phyloP scores from a whole-genome alignment of 208 protist genomes.

The Leishmania mexicana region DNA sequence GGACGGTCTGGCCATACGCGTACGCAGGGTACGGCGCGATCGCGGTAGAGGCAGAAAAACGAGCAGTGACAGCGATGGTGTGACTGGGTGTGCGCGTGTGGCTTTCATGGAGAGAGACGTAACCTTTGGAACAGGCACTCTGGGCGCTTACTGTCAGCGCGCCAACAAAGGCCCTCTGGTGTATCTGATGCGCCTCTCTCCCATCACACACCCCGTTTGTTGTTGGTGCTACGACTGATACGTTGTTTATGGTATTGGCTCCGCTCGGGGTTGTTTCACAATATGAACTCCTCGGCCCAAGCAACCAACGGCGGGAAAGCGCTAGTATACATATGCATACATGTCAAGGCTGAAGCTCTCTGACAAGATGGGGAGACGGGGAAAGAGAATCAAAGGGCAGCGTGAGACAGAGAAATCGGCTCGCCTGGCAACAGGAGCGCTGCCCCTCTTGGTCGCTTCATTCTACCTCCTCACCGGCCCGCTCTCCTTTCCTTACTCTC shows the following conservation, averaged over 20 bases:
- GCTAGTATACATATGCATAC: slow-evolving; percentile 11
- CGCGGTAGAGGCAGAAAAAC: not conserved
- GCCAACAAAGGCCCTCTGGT: not conserved
- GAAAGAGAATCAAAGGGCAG: not conserved
- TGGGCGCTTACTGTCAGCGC: no score
- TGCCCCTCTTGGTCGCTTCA: not conserved
- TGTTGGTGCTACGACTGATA: not conserved
- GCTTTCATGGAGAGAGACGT: not conserved
- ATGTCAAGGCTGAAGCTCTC: not conserved
- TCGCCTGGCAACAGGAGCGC: not conserved
- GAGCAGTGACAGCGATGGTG: not conserved
- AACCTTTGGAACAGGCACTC: not conserved
- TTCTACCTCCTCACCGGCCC: not conserved
- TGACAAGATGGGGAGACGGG: not conserved
- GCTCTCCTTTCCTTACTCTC: not conserved
- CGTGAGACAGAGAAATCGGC: not conserved
- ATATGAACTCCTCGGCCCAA: not conserved
- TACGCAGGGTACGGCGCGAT: not conserved
- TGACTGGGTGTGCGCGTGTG: not conserved
- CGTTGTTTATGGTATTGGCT: not conserved
- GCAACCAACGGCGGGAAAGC: not conserved
- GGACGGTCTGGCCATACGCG: not conserved
- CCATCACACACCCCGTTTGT: not conserved
- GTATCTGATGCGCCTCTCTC: not conserved
- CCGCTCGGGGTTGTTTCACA: not conserved